Evolutionary conservation across 2,329 filamentous ascomycete species (phyloP), one percentile per base, ranked within the genome.

Genomic region (Ascochyta pisi): DNA sequence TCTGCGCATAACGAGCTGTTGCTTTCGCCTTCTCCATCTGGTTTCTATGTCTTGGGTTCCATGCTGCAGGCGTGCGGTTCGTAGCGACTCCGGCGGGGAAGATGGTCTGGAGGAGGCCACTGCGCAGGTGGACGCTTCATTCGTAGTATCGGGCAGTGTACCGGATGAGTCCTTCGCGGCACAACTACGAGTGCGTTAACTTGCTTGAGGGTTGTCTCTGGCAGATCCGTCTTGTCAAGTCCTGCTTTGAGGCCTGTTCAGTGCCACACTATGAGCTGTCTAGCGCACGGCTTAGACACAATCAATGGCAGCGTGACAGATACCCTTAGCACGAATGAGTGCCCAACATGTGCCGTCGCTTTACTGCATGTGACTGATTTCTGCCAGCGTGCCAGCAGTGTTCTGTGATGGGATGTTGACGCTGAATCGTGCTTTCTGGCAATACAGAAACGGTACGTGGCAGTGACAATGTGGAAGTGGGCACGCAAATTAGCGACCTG

Each of bases 281-380:
- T 38, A 50, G 38, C 47, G 52, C 29, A 33, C 23, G 3, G 35
- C 41, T 38, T 31, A 41, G 46, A 42, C 46, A 42, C 7, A 31
- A 6, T 15, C 35, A 10, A 35, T 37, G 29, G 44, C 27, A 38
- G 29, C 31, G 42, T 47, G 42, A 41, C 27, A 34, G 24, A 31
- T 5, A 3, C 2, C 6, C 10, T 12, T 15, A 16, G 2, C 10
- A 7, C 16, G 15, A 13, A 9, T 26, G 50, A 33, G 29, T 27
- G 35, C 31, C 9, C 24, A 13, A 16, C 19, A 10, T 6, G 16
- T 23, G 24, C 9, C n/a, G 6, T 16, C 10, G 16, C 5, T 29
- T n/a, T n/a, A 15, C 31, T 10, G 16, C 9, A 9, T 35, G 12
- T 16, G 19, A 7, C 12, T 26, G 12, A 3, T 22, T 7, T 27